These are phyloP conservation scores for Solanum sejunctum DNA, from an alignment of 257 asterid species.

Conservation along the genomic window DNA sequence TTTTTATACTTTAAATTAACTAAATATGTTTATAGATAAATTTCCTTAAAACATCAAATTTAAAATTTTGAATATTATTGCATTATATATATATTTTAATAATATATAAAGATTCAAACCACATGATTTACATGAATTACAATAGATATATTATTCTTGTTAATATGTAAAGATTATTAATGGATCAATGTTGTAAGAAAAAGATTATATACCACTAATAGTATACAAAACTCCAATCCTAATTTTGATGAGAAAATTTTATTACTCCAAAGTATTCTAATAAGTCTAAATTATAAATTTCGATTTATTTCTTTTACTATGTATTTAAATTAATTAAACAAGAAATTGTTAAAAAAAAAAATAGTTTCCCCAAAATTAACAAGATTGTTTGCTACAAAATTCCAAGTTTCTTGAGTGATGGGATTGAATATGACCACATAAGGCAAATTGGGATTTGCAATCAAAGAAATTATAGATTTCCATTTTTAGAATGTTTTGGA, in stretches of 20 bases:
- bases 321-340: not conserved
- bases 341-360: not conserved
- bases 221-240: not conserved
- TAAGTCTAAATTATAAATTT: no score
- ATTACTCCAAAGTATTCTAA: not conserved
- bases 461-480: not conserved
- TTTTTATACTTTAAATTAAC: not conserved
- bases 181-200: not conserved
- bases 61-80: no score
- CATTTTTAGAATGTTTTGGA: not conserved
- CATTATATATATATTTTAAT: no score
- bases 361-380: not conserved
- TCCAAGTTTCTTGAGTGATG: not conserved
- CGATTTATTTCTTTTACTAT: not conserved
- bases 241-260: not conserved
- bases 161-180: not conserved
- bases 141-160: not conserved
- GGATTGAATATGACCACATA: not conserved
- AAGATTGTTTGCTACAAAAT: not conserved
- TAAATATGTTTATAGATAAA: not conserved
- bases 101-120: not conserved
- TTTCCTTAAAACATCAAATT: not conserved
- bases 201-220: not conserved
- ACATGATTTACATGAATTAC: not conserved
- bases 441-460: not conserved